Evolutionary conservation across 306 rosid species (phyloP), one percentile per base, ranked within the genome.

Genomic region (Inga laurina): DNA sequence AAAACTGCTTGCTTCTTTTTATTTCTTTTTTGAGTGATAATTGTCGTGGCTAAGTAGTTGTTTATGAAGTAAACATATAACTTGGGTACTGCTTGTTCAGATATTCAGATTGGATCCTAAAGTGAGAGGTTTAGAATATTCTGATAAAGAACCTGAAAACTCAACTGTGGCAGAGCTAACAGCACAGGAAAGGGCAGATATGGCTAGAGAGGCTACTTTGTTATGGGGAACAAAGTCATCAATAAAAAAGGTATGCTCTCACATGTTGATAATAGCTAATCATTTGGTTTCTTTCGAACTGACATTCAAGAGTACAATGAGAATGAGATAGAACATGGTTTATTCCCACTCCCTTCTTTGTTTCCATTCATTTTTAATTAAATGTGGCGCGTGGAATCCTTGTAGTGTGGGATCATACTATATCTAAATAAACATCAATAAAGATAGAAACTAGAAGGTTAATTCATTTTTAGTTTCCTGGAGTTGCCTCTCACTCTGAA

Each of bases 91-190:
- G 43, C 4, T 46, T 79, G 19, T 85, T 51, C 90, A 96, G 98
- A 83, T 96, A 89, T 88, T 96, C 78, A 90, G 99, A 84, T 79
- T 96, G 86, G 98, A 96, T 24, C 94, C 99, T 2, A 94, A 70
- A 82, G 88, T 96, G 76, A 84, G 86, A 78, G 94, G 91, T 16
- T 2, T 72, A 70, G 87, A 82, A 0, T 76, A 69, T 48, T 52
- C 87, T 83, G 83, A 83, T 34, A 82, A 30, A 59, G 92, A 87
- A 84, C 79, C 84, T n/a, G 90, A 79, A 27, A 84, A 3, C 74
- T 24, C 82, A 1, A 89, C 48, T 1, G 32, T 68, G 77, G 91
- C 77, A 80, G 93, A 91, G 85, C 74, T 85, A 67, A 83, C 90
- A 57, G n/a, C 1, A 24, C 39, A 79, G 76, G 35, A 82, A 82